Evolutionary conservation across 345 rosid genomes (phyloP), one percentile per base, ranked within the genome.

Genomic region (Eucalyptus regnans): DNA sequence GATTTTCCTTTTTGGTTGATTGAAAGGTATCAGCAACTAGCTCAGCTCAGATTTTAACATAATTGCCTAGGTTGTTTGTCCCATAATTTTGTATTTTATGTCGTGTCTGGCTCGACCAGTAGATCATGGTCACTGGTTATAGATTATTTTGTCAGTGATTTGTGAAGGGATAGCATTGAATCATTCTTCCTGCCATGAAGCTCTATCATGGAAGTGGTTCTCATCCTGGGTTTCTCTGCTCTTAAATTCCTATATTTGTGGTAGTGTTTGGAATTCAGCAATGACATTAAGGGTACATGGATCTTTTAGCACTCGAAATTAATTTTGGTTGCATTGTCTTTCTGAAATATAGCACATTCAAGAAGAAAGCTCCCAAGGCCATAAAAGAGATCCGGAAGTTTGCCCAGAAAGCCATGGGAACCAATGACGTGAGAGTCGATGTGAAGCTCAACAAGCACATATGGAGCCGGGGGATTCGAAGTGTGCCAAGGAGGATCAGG

Each of bases 331-430:
- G 83, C 44, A 64, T 93, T 79, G 92, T 37, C 12, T 22, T 88
- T 87, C 44, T 76, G 66, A 76, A 60, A 66, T 90, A 90, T 92
- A 94, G 96, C 88, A 94, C 96, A 2, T 94, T 94, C 93, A 94
- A 94, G 93, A 94, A 94, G 95, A 94, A 93, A 88, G 96, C 96
- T 83, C 96, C 96, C 5, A 94, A 92, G 49, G 96, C 95, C 50
- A 94, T 94, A 5, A 94, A 94, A 68, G 96, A 94, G 91, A 94
- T 94, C 27, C 91, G 93, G 91, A 94, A 94, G 90, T 94, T 94
- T 90, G 93, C 95, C 13, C 76, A 91, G 91, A 94, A 94, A 76
- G 94, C 93, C 46, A 94, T 95, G 95, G 93, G 95, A 46, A 95
- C 96, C n/a, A 92, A 91, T 37, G 96, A 95, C 25, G 96, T 94